Conservation (phyloP, 495 filamentous ascomycete species). For the Glarea lozoyensis region DNA sequence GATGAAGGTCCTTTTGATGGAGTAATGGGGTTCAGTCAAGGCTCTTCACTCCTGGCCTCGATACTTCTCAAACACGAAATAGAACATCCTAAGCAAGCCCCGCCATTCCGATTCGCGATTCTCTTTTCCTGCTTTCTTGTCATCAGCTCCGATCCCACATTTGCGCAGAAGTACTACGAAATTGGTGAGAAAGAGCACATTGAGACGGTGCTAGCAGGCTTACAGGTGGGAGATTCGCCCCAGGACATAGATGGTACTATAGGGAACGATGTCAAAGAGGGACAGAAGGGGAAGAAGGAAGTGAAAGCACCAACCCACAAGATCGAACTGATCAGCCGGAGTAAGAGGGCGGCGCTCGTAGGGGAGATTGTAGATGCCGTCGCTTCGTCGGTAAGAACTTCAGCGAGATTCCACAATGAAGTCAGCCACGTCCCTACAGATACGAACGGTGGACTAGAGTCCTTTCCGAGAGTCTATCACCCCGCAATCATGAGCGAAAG, state of each 20-base stretch:
- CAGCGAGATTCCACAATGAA: not conserved
- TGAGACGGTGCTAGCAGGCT: not conserved
- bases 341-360: not conserved
- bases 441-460: not conserved
- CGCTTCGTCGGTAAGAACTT: not conserved
- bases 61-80: conserved; percentile 1
- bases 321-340: not conserved
- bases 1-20: conserved; percentile 15
- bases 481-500: not conserved
- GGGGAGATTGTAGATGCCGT: not conserved
- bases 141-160: not conserved
- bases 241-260: not conserved
- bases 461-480: not conserved
- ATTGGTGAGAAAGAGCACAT: not conserved
- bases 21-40: conserved; percentile 12
- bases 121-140: conserved; percentile 1
- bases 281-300: not conserved
- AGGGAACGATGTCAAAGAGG: not conserved
- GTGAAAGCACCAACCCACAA: not conserved
- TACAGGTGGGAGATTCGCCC: not conserved
- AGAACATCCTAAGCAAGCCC: not conserved
- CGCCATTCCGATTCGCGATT: conserved; percentile 2
- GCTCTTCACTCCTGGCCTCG: not conserved
- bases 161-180: conserved; percentile 4
- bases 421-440: not conserved